These are phyloP conservation scores for Trichocladium antarcticum DNA, from an alignment of 495 filamentous ascomycete genomes.

Conservation along the genomic window DNA sequence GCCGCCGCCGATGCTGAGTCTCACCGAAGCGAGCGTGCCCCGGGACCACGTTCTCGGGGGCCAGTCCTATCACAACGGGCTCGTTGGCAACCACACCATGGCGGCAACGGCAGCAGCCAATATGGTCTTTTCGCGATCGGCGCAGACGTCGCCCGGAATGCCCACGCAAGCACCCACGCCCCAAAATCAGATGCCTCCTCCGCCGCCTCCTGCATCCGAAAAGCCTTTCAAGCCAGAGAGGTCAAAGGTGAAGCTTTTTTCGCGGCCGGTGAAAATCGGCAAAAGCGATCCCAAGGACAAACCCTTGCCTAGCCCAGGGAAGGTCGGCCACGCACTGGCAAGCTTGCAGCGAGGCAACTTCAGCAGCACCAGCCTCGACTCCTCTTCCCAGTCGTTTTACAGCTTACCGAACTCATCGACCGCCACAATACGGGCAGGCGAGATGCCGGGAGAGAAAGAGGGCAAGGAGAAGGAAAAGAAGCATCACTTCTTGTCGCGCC, in stretches of 20 bases:
- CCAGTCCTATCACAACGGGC: conserved; percentile 54
- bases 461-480: conserved; percentile 58
- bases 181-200: conserved; percentile 11
- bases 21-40: conserved; percentile 44
- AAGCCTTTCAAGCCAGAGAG: conserved; percentile 62
- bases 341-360: conserved; percentile 57
- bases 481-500: conserved; percentile 77
- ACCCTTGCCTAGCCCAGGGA: conserved; percentile 69
- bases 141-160: conserved; percentile 40
- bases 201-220: conserved; percentile 43
- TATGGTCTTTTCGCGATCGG: conserved; percentile 64
- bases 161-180: conserved; percentile 21
- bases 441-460: conserved; percentile 23
- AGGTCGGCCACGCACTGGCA: conserved; percentile 52
- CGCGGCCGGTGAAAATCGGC: conserved; percentile 74
- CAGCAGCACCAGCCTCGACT: conserved; percentile 70
- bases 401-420: conserved; percentile 72
- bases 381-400: conserved; percentile 63
- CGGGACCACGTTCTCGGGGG: conserved; percentile 42
- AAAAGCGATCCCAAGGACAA: conserved; percentile 60
- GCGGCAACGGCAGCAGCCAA: conserved; percentile 79
- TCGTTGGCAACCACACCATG: conserved; percentile 51
- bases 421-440: conserved; percentile 54
- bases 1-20: conserved; percentile 47
- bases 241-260: conserved; percentile 87